These are phyloP conservation scores for Salix brachista DNA, from an alignment of 345 rosid genomes.

Conservation along the genomic window DNA sequence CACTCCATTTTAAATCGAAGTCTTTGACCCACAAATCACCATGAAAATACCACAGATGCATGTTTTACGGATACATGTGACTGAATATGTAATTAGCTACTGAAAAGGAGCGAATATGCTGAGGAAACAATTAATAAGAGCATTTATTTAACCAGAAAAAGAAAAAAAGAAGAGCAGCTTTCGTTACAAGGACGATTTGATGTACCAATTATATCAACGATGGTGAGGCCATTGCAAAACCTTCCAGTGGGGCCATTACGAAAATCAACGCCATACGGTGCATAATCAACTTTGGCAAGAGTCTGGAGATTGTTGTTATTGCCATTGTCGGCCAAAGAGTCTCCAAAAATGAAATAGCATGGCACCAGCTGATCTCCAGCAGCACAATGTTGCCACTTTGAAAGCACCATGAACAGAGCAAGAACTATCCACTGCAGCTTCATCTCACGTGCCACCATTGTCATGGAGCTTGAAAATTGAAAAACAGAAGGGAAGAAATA, in stretches of 20 bases:
- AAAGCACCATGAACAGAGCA: neutral
- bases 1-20: too few species aligned
- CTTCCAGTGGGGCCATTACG: slow-evolving; percentile 14
- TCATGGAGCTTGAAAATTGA: neutral
- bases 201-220: slow-evolving; percentile 20
- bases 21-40: too few species aligned
- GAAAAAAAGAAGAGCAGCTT: neutral
- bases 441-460: neutral
- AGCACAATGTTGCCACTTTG: neutral
- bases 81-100: neutral
- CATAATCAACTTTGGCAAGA: slow-evolving; percentile 11
- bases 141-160: neutral
- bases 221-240: slow-evolving; percentile 18
- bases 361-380: slow-evolving; percentile 9
- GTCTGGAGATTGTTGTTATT: slow-evolving; percentile 18
- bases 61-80: too few species aligned
- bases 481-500: neutral
- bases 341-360: slow-evolving; percentile 26
- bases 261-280: slow-evolving; percentile 24
- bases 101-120: neutral
- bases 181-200: too few species aligned
- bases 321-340: slow-evolving; percentile 24
- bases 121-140: neutral
- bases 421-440: neutral
- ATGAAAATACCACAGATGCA: too few species aligned